phyloP scores from a whole-genome alignment of 108 stramenopile genomes.

The Chaetoceros muelleri region DNA sequence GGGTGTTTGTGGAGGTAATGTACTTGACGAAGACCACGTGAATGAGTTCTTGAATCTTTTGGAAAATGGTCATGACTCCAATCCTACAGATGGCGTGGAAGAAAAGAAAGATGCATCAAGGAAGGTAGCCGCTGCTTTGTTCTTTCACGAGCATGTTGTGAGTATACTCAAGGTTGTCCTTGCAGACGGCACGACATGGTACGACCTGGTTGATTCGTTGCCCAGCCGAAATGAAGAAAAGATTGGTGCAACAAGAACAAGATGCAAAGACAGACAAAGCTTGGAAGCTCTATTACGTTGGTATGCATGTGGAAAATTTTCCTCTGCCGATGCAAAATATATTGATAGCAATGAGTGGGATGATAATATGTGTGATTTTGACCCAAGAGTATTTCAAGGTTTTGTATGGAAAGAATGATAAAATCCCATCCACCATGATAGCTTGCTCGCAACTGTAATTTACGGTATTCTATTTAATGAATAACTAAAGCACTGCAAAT shows the following conservation, averaged over 20 bases:
- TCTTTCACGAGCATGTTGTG: slow-evolving; percentile 85
- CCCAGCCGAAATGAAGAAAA: slow-evolving; percentile 30
- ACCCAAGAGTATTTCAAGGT: slow-evolving; percentile 85
- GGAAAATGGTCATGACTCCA: slow-evolving; percentile 10
- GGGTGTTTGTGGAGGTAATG: slow-evolving; percentile 76
- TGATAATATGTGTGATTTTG: slow-evolving; percentile 80
- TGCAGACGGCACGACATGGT: slow-evolving; percentile 29
- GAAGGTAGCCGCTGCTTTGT: slow-evolving; percentile 64
- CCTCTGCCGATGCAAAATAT: slow-evolving; percentile 52
- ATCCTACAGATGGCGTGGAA: not conserved
- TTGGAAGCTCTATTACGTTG: slow-evolving; percentile 47
- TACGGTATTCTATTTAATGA: no score
- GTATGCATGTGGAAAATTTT: slow-evolving; percentile 71
- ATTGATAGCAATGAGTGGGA: slow-evolving; percentile 79
- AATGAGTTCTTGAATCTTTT: slow-evolving; percentile 37
- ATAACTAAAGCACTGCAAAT: no score
- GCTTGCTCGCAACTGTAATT: no score
- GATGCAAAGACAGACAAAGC: slow-evolving; percentile 51
- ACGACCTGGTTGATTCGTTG: slow-evolving; percentile 77
- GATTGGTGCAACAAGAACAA: slow-evolving; percentile 49
- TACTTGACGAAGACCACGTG: slow-evolving; percentile 48
- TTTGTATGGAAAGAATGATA: slow-evolving; percentile 78
- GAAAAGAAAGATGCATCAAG: slow-evolving; percentile 27
- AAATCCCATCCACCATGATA: no score
- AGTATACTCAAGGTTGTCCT: slow-evolving; percentile 71